A percentile compares a stretch with the other conserved stretches of the same genome.
phyloP scores from a whole-genome alignment of 805 yeast species.

The Ogataea neopini region DNA sequence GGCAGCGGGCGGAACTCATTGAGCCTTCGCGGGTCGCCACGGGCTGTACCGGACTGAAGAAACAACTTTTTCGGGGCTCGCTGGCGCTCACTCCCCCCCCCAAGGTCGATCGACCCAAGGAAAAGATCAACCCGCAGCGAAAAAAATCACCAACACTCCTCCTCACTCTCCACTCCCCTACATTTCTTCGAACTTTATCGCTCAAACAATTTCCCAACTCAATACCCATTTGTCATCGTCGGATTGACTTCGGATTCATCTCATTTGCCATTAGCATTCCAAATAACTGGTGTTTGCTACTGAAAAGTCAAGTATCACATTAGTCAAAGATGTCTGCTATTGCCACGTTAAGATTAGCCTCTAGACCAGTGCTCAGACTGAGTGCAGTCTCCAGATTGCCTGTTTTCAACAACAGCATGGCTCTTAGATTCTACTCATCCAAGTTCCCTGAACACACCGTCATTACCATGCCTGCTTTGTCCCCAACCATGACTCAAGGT shows the following conservation, averaged over 20 bases:
- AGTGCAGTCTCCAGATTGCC: conserved; percentile 12
- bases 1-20: background rate
- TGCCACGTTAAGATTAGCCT: conserved; percentile 33
- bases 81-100: no score
- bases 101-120: conserved; percentile 18
- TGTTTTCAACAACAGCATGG: conserved; percentile 14
- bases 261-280: background rate
- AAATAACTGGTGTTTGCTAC: background rate
- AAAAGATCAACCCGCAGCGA: conserved; percentile 26
- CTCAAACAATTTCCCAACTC: background rate
- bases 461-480: conserved; percentile 96
- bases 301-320: background rate
- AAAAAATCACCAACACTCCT: conserved; percentile 16
- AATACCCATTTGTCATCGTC: background rate
- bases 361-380: conserved; percentile 31
- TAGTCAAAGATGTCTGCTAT: conserved; percentile 34
- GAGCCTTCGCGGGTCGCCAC: no score
- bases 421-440: conserved; percentile 28
- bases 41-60: no score
- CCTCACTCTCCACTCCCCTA: conserved; percentile 4
- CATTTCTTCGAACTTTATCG: background rate
- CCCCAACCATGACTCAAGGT: conserved; percentile 99
- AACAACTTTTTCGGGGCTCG: no score
- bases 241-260: conserved; percentile 7
- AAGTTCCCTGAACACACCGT: conserved; percentile 62